These are phyloP conservation scores for Eucalyptus erythrocorys DNA, from an alignment of 345 rosid genomes.

Conservation along the genomic window DNA sequence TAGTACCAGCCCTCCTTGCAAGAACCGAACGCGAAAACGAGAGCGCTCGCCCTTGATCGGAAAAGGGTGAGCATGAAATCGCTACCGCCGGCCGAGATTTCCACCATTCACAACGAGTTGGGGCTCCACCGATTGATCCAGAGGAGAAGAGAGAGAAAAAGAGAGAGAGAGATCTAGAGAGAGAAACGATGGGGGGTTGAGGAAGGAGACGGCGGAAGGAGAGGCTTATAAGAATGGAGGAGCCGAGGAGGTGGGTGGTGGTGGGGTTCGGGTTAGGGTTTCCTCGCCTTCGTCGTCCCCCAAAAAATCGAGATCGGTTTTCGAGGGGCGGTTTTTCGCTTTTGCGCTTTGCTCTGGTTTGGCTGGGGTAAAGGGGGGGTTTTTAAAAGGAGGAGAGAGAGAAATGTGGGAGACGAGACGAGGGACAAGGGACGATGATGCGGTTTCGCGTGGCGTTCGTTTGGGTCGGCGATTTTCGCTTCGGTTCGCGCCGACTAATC, in stretches of 20 bases:
- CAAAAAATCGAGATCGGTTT: not conserved
- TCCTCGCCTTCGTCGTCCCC: not conserved
- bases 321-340: not conserved
- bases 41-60: conserved; percentile 71
- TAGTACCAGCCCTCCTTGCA: conserved; percentile 99
- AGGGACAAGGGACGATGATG: not conserved
- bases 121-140: not conserved
- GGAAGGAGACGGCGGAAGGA: not conserved
- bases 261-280: not conserved
- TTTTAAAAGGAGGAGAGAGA: not conserved
- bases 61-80: conserved; percentile 81
- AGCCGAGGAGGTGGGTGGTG: too few species aligned
- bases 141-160: not conserved
- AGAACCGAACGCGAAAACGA: conserved; percentile 84
- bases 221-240: not conserved
- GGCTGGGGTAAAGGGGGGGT: rapidly evolving
- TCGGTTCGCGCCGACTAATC: not conserved
- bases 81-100: conserved; percentile 31
- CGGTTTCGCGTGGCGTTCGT: not conserved
- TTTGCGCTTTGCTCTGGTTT: not conserved
- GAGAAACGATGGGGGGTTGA: not conserved
- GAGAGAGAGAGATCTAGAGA: not conserved
- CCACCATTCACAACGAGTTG: conserved; percentile 86
- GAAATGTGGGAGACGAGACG: not conserved
- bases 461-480: not conserved